Conservation (phyloP, 768 basidiomycete genomes). For the Daedaleopsis sinensis region DNA sequence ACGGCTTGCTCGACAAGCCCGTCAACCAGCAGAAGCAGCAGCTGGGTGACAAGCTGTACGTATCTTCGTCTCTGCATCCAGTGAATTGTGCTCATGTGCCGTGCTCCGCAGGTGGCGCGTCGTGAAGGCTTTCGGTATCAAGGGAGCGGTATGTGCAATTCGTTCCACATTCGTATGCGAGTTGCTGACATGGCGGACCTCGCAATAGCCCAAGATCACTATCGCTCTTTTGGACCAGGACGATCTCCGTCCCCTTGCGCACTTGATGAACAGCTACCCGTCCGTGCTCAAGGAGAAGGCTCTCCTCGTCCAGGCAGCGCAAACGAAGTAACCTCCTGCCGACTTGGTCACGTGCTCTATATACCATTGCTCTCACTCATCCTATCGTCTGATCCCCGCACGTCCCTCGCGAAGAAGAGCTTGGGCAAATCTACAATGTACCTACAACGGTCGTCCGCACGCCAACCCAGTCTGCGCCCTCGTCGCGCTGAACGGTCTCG, state of each 20-base stretch:
- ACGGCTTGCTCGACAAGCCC: conserved; percentile 80
- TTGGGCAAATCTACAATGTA: neutral
- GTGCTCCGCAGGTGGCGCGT: conserved; percentile 45
- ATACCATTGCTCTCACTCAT: neutral
- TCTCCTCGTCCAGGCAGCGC: conserved; percentile 29
- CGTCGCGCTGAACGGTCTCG: too few species aligned
- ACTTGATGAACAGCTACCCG: conserved; percentile 88
- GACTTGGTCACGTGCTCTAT: neutral
- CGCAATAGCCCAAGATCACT: conserved; percentile 74
- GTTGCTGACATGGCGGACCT: conserved; percentile 4
- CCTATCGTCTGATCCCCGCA: neutral
- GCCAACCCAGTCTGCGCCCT: too few species aligned
- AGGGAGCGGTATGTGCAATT: conserved; percentile 61
- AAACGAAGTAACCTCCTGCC: conserved; percentile 20
- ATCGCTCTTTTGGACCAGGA: conserved; percentile 84
- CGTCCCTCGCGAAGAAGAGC: neutral
- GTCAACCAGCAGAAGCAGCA: conserved; percentile 41
- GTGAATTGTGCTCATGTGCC: neutral
- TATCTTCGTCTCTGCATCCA: conserved; percentile 14
- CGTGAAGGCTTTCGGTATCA: conserved; percentile 80
- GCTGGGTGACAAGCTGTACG: conserved; percentile 29
- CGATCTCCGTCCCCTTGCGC: conserved; percentile 80
- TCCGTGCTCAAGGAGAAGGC: conserved; percentile 81
- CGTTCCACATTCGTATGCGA: neutral
- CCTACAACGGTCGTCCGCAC: neutral